Base-by-base conservation (phyloP, 2,329 filamentous ascomycete species). In the Ceratocystis eucalypticola region DNA sequence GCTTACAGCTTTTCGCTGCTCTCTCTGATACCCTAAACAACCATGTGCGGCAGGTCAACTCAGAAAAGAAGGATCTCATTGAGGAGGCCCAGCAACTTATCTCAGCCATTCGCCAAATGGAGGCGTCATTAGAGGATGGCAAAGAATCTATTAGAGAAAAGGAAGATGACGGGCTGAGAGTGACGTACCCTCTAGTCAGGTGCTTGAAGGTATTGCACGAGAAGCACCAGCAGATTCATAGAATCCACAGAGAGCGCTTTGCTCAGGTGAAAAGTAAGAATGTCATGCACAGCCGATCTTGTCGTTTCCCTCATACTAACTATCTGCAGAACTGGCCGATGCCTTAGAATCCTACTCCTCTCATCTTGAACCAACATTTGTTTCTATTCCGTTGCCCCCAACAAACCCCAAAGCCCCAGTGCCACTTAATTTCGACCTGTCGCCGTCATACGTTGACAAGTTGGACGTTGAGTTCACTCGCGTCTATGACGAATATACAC, bases 331-430 rank as follows among this genome's bases (percentile, higher is more conserved):
- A 80, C 88, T 99, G 70, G 91, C 91, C 28, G 86, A 95, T 76
- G 93, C 93, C 3, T 86, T 99, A 63, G 88, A 96, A 74, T 96
- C 93, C 4, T 99, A 97, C 75, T 96, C 94, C 1, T 96, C 90
- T 8, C 94, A 97, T 74, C 88, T 99, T 61, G 94, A 99, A 75
- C 79, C 89, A 10, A 88, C 88, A 1, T 97, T 97, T 74, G 84
- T 97, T 70, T 84, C 87, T 73, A 86, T 97, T 72, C 83, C 87
- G 50, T 83, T 99, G 5, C 94, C 94, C 1, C 93, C 93, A 0
- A 91, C 88, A 2, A 84, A 84, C 1, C 85, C 88, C 4, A 88
- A 90, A 70, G 85, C 89, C 59, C 86, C 86, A 12, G 81, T 96
- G 48, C 84, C 92, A 0, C 84, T 91, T 2, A 88, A 82, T 64